Evolutionary conservation across 163 green algal species (phyloP).

Genomic region (Scenedesmus sp.): DNA sequence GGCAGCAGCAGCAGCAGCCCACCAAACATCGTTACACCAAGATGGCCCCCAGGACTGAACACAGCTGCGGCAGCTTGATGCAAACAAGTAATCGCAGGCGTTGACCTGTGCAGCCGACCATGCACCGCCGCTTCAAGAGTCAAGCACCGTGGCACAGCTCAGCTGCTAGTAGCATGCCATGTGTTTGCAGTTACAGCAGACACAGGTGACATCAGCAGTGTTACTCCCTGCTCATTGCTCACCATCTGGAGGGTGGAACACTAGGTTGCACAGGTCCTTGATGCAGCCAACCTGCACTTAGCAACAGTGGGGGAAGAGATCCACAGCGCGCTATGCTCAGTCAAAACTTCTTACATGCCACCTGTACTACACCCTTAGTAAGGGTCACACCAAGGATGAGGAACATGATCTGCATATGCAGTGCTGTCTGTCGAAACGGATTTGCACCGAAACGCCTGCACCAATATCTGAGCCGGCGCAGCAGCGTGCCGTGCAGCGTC

Average conservation of each 20-base stretch:
- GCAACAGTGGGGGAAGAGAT: neutral
- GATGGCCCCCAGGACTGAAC: neutral
- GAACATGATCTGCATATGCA: neutral
- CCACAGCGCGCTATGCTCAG: neutral
- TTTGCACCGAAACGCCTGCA: no score
- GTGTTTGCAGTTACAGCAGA: neutral
- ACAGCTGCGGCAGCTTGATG: neutral
- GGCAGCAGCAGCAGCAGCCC: neutral
- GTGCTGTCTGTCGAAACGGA: no score
- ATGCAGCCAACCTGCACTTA: neutral
- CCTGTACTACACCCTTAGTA: neutral
- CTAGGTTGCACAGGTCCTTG: neutral
- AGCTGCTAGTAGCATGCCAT: neutral
- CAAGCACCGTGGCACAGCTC: no score
- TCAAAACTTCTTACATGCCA: neutral
- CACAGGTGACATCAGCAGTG: neutral
- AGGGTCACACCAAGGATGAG: neutral
- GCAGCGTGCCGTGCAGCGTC: neutral
- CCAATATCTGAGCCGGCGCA: no score
- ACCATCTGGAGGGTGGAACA: neutral
- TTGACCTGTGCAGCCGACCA: no score
- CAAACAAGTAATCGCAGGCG: neutral
- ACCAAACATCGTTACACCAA: neutral
- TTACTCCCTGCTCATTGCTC: neutral
- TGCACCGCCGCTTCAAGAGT: no score